Conservation (phyloP, 139 green algal genomes). For the Asterochloris erici region DNA sequence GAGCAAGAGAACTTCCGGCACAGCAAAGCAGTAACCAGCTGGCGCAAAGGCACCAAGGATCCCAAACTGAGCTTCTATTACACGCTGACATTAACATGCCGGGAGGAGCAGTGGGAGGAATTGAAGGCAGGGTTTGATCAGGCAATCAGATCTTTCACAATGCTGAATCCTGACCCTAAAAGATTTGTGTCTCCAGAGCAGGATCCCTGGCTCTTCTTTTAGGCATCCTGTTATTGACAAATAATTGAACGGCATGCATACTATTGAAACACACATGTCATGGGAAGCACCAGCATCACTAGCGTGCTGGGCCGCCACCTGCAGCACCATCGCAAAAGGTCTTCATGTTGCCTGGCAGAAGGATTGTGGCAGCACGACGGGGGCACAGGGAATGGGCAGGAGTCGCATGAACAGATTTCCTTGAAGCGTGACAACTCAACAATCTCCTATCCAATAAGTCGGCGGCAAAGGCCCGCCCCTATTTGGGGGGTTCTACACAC, state of each 20-base stretch:
- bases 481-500: too few species aligned
- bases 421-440: too few species aligned
- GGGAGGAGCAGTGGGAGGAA: conserved; percentile 13
- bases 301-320: neutral
- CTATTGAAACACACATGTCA: neutral
- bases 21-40: neutral
- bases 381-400: too few species aligned
- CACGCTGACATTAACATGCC: conserved; percentile 10
- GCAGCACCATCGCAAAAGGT: neutral
- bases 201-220: conserved; percentile 15
- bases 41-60: conserved; percentile 1
- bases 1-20: conserved; percentile 3
- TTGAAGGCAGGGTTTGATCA: neutral
- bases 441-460: too few species aligned
- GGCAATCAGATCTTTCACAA: neutral
- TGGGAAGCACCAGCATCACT: neutral
- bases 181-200: conserved; percentile 7
- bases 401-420: too few species aligned
- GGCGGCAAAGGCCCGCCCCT: too few species aligned
- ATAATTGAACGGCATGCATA: neutral
- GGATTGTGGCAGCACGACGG: too few species aligned
- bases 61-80: conserved; percentile 1
- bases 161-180: too few species aligned
- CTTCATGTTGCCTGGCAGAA: neutral
- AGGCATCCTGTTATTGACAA: neutral